Evolutionary conservation across 306 rosid species (phyloP).

Genomic region (Gastrolobium bilobum): DNA sequence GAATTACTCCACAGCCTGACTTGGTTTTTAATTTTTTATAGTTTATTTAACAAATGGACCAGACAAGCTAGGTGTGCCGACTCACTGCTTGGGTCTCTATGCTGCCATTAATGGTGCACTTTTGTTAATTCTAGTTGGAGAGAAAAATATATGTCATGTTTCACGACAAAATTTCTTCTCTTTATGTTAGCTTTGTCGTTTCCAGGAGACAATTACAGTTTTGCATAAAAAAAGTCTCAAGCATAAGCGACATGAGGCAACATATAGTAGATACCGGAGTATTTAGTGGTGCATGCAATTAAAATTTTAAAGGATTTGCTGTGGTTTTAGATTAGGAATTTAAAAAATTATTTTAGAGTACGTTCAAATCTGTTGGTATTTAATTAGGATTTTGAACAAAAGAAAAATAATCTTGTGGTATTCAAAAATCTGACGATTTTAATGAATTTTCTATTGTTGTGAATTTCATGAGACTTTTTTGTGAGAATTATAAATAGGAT

Average conservation of each 20-base stretch:
- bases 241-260: conserved; percentile 43
- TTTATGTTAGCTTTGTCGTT: background rate
- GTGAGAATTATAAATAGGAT: too few species aligned
- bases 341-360: too few species aligned
- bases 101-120: conserved; percentile 15
- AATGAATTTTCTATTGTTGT: too few species aligned
- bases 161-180: background rate
- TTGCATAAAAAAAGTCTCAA: conserved; percentile 5
- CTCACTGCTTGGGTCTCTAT: conserved; percentile 43
- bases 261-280: too few species aligned
- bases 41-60: conserved; percentile 20
- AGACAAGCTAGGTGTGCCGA: conserved; percentile 59
- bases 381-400: too few species aligned
- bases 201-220: conserved; percentile 21
- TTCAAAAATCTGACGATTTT: too few species aligned
- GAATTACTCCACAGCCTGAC: background rate
- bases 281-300: too few species aligned
- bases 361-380: too few species aligned
- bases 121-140: conserved; percentile 16
- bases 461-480: too few species aligned
- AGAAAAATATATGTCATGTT: conserved; percentile 28
- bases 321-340: too few species aligned
- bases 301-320: too few species aligned
- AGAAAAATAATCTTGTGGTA: too few species aligned
- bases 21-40: conserved; percentile 1